phyloP scores from a whole-genome alignment of 2,329 filamentous ascomycete species.

The Coleophoma crateriformis region DNA sequence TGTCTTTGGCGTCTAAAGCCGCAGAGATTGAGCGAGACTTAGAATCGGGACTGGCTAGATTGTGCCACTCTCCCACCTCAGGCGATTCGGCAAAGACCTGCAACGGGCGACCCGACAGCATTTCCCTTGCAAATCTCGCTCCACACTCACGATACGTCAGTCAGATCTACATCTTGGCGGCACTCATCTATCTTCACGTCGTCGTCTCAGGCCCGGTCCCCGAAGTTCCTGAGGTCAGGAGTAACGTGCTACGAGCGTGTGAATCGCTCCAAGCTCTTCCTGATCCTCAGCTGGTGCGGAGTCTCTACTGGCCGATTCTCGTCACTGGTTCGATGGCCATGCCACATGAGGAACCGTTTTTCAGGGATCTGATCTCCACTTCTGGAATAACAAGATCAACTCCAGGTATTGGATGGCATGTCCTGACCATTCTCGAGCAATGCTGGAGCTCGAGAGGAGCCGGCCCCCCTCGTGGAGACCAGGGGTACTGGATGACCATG shows the following conservation, averaged over 20 bases:
- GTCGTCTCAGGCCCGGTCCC: neutral
- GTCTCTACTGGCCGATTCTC: neutral
- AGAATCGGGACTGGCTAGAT: neutral
- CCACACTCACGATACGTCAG: neutral
- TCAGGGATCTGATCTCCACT: neutral
- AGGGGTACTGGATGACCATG: neutral
- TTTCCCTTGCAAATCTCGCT: neutral
- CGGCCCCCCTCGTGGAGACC: neutral
- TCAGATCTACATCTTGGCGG: neutral
- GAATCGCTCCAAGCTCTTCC: neutral
- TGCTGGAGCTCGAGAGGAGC: neutral
- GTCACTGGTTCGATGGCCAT: neutral
- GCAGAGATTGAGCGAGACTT: neutral
- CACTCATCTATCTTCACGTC: constrained; percentile 1
- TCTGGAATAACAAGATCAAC: neutral
- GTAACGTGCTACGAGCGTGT: neutral
- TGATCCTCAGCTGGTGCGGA: neutral
- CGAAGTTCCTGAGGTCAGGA: neutral
- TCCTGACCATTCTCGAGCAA: neutral
- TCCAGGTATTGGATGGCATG: neutral
- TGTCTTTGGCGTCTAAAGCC: neutral
- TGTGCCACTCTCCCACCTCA: neutral
- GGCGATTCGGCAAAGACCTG: neutral
- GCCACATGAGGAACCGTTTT: neutral
- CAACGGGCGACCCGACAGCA: neutral